phyloP scores from a whole-genome alignment of 495 filamentous ascomycete genomes.

The Antarctomyces pellizariae region DNA sequence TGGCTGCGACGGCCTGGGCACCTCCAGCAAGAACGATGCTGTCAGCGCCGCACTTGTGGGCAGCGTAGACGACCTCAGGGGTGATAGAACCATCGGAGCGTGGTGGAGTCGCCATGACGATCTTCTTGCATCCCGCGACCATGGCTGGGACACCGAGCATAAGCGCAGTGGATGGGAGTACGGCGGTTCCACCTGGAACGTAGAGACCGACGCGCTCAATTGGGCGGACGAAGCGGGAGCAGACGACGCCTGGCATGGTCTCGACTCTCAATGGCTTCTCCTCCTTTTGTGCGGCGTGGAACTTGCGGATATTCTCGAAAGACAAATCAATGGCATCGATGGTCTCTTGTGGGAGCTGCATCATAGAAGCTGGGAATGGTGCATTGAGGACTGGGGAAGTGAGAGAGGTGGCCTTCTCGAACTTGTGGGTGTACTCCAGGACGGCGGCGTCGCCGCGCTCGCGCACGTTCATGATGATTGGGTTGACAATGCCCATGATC shows the following conservation, averaged over 20 bases:
- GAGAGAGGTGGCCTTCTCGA: conserved; percentile 80
- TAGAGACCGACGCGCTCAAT: conserved; percentile 92
- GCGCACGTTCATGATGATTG: conserved; percentile 72
- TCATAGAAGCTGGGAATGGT: conserved; percentile 62
- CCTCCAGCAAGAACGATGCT: conserved; percentile 89
- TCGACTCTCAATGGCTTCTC: conserved; percentile 60
- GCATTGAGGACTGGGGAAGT: conserved; percentile 72
- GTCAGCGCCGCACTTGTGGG: conserved; percentile 88
- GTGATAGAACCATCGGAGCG: conserved; percentile 75
- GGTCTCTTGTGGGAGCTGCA: conserved; percentile 63
- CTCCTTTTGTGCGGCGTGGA: conserved; percentile 76
- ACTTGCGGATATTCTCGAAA: conserved; percentile 80
- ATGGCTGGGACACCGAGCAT: conserved; percentile 96
- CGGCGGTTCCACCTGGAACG: conserved; percentile 85
- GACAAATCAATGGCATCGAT: conserved; percentile 79
- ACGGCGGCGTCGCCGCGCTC: conserved; percentile 65
- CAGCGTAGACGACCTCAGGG: conserved; percentile 93
- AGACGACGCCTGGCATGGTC: conserved; percentile 92
- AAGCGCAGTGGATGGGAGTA: conserved; percentile 83
- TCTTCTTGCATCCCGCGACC: conserved; percentile 92
- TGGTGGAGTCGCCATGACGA: conserved; percentile 80
- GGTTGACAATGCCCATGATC: conserved; percentile 71
- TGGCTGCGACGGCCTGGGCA: conserved; percentile 80
- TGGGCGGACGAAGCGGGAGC: conserved; percentile 76
- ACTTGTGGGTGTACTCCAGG: conserved; percentile 84